Evolutionary conservation across 2,329 filamentous ascomycete genomes (phyloP), one percentile per base, ranked within the genome.

Genomic region (Colletotrichum echinochloae): DNA sequence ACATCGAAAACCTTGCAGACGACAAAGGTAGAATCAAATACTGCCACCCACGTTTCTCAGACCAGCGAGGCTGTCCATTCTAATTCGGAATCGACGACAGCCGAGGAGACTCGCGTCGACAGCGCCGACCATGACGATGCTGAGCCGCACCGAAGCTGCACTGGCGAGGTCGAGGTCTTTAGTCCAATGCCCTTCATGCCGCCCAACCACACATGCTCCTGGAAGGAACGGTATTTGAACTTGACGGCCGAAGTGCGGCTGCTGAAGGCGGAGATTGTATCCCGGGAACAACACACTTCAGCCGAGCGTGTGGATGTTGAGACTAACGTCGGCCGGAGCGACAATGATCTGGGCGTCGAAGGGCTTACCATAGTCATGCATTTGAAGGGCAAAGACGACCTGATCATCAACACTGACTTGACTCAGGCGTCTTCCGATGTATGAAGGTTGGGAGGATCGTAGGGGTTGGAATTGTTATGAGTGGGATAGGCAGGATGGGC

Each of bases 311-410:
- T 69, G 14, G 74, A 78, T 49, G 65, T 74, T 20, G 71, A 72
- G 49, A 67, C 77, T 62, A 75, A 73, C 7, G 73, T 66, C 9
- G 65, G 73, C 16, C 46, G 33, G 26, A 73, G 77, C 28, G 74
- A 76, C 9, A 79, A 79, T 20, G 80, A 83, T 30, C 72, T 83
- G 55, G 82, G 81, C 20, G 82, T 87, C 37, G 80, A 85, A 68
- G 85, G 85, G 14, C 75, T 87, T 61, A 87, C 85, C 7, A 83
- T 87, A 70, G 82, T 87, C 56, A 78, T 88, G 76, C 86, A 87
- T 76, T 77, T 85, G 74, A 83, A 77, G 73, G 81, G 82, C 54
- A 84, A 81, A 76, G 84, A 87, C 57, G 85, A 88, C 71, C 73
- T 88, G 74, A 81, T 87, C 56, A 84, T 88, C 74, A 85, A 85